Percentiles rank a stretch among this genome's conserved stretches.
Evolutionary conservation across 306 rosid species (phyloP).

Genomic region (Cucurbita pepo): DNA sequence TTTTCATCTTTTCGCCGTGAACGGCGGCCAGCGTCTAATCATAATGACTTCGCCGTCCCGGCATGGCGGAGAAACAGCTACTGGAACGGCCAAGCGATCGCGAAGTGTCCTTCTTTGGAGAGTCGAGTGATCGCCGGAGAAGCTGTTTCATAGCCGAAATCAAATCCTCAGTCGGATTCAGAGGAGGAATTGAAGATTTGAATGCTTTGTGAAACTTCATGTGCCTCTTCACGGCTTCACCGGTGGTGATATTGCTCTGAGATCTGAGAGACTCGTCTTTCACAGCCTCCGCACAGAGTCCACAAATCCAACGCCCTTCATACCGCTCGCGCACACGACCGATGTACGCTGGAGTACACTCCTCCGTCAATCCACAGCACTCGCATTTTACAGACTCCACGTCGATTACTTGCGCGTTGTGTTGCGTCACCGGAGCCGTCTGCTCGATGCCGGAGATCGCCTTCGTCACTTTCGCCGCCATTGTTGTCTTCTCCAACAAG

Average conservation of each 20-base stretch:
- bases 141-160: constrained; percentile 50
- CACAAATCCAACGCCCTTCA: constrained; percentile 69
- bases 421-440: background rate
- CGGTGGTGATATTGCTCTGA: constrained; percentile 18
- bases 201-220: constrained; percentile 33
- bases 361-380: constrained; percentile 66
- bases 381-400: constrained; percentile 40
- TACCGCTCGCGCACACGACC: constrained; percentile 36
- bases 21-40: background rate
- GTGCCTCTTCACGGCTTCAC: constrained; percentile 52
- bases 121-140: constrained; percentile 36
- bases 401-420: constrained; percentile 1
- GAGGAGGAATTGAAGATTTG: constrained; percentile 30
- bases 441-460: constrained; percentile 8
- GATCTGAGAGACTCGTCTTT: constrained; percentile 36
- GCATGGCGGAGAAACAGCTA: constrained; percentile 29
- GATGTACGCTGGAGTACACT: constrained; percentile 59
- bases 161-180: constrained; percentile 27
- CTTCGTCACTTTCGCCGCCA: constrained; percentile 16
- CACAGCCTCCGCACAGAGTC: constrained; percentile 65
- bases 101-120: constrained; percentile 17
- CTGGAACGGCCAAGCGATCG: constrained; percentile 31
- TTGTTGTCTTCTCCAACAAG: background rate
- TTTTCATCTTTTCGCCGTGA: background rate
- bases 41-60: background rate